Conservation (phyloP, 1,139 yeast species). For the Candida gigantensis region DNA sequence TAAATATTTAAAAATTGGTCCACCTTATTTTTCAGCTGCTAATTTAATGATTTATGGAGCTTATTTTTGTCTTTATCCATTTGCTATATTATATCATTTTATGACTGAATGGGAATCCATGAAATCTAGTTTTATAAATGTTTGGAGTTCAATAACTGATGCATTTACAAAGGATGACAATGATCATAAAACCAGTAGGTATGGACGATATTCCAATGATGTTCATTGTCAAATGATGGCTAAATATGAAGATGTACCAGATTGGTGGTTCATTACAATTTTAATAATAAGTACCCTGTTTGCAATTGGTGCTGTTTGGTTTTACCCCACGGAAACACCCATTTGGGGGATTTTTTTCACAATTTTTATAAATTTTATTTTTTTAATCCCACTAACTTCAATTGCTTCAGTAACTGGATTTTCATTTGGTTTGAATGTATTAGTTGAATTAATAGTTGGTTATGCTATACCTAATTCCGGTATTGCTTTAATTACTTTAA, state of each 20-base stretch:
- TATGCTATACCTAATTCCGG: conserved; percentile 43
- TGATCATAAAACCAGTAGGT: conserved; percentile 8
- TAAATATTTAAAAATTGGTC: conserved; percentile 37
- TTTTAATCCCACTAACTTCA: conserved; percentile 38
- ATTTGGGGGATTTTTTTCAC: conserved; percentile 40
- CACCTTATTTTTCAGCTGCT: conserved; percentile 48
- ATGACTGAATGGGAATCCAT: conserved; percentile 48
- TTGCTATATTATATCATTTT: conserved; percentile 35
- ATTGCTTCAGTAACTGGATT: conserved; percentile 41
- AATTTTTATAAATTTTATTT: conserved; percentile 34
- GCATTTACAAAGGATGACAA: conserved; percentile 19
- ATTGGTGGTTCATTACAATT: conserved; percentile 39
- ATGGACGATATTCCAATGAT: conserved; percentile 28
- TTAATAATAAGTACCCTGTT: conserved; percentile 29
- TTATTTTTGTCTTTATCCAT: conserved; percentile 42
- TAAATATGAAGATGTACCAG: conserved; percentile 41
- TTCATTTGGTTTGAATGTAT: conserved; percentile 38
- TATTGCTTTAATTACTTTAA: conserved; percentile 36
- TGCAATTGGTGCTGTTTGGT: conserved; percentile 31
- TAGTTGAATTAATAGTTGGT: conserved; percentile 43
- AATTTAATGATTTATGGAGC: conserved; percentile 46
- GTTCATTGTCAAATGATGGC: conserved; percentile 47
- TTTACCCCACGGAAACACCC: conserved; percentile 41
- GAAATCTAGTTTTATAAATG: conserved; percentile 40
- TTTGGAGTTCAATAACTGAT: conserved; percentile 34